phyloP scores from a whole-genome alignment of 352 stramenopile species.

The Globisporangium rhizosaccharum region DNA sequence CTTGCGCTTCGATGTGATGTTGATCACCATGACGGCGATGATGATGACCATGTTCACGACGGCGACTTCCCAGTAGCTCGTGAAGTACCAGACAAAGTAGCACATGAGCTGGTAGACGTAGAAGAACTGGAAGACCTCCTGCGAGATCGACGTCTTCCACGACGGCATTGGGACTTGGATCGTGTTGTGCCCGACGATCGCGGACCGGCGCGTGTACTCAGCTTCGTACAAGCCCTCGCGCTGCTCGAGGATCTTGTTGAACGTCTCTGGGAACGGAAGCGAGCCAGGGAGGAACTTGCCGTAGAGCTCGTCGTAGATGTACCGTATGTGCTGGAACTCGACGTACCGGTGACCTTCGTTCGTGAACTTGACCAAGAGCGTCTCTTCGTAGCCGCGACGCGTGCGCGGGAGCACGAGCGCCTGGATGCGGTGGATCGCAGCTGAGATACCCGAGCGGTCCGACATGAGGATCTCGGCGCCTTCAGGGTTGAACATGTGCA shows the following conservation, averaged over 20 bases:
- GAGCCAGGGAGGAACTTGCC: slow-evolving; percentile 14
- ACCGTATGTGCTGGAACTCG: slow-evolving; percentile 20
- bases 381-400: slow-evolving; percentile 13
- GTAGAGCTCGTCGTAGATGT: slow-evolving; percentile 21
- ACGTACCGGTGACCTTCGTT: slow-evolving; percentile 14
- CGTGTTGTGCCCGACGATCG: slow-evolving; percentile 15
- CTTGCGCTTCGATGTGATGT: slow-evolving; percentile 41
- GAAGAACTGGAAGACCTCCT: slow-evolving; percentile 18
- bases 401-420: slow-evolving; percentile 10
- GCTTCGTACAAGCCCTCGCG: slow-evolving; percentile 9
- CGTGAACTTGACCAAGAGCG: slow-evolving; percentile 11
- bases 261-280: slow-evolving; percentile 12
- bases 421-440: slow-evolving; percentile 6
- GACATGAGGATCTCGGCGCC: slow-evolving; percentile 15
- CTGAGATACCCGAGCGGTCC: slow-evolving; percentile 8
- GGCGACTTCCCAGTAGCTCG: slow-evolving; percentile 27
- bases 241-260: slow-evolving; percentile 12
- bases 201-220: slow-evolving; percentile 12
- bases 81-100: slow-evolving; percentile 61
- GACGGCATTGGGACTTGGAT: slow-evolving; percentile 17
- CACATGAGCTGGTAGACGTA: slow-evolving; percentile 26
- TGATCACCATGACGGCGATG: slow-evolving; percentile 30
- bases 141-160: slow-evolving; percentile 8
- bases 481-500: slow-evolving; percentile 20
- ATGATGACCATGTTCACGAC: slow-evolving; percentile 33